Base-by-base conservation (phyloP, 345 rosid species). In the Eutrema yunnanense region DNA sequence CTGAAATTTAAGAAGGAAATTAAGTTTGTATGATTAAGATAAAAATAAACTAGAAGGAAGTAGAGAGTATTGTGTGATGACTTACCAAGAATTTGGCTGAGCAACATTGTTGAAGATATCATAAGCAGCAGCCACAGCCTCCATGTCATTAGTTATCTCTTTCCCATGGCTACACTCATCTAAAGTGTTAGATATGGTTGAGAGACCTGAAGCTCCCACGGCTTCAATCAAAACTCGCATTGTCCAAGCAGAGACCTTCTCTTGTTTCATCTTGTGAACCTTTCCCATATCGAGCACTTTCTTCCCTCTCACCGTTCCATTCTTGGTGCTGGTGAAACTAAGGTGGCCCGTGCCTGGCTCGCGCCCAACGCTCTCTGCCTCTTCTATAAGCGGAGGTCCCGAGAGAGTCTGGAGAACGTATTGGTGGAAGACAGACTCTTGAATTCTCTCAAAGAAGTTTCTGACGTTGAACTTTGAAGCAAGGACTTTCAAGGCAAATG, bases 211-310 rank as follows among this genome's bases (percentile, higher is more conserved):
- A 62, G 71, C 84, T 64, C 84, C 87, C 14, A 90, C 85, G 0
- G 91, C 86, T 57, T 93, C 97, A 7, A 87, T 82, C 84, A 93
- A 78, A 58, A 84, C 84, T 82, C 92, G 84, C 97, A 93, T 89
- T 11, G 92, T 89, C 98, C 96, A 90, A 73, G 96, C 82, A 0
- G 98, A 88, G 37, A 93, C 98, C 75, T 87, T 93, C 53, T 87
- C 96, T 71, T 80, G 88, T 73, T 88, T 90, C 87, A 93, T 81
- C 66, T 81, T 82, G 64, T 90, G 92, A 62, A 90, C 74, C 47
- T 79, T 82, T 37, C 83, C 94, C 92, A 90, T 86, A 80, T 93
- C 94, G 70, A 93, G 83, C 41, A 87, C 76, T 81, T 83, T 90
- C 56, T 74, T 82, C 40, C 67, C 85, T 54, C 78, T 85, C 26